A percentile compares a stretch with the other conserved stretches of the same genome.
Evolutionary conservation across 106 monocot species (phyloP).

Genomic region (Xerophyta viscosa): DNA sequence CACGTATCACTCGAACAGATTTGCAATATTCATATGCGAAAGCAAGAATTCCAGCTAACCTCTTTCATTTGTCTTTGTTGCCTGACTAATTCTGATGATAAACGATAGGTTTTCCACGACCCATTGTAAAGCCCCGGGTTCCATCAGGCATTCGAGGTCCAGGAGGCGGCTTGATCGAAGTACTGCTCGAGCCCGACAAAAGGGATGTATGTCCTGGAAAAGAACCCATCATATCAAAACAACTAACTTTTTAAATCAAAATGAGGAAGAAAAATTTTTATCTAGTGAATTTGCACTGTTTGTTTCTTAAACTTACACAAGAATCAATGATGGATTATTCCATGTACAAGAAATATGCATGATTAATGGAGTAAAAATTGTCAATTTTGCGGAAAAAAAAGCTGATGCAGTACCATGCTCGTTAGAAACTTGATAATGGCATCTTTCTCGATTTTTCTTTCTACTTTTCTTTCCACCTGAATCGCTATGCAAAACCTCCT

Average conservation of each 20-base stretch:
- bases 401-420: slow-evolving; percentile 26
- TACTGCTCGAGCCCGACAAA: slow-evolving; percentile 2
- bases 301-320: neutral
- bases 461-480: slow-evolving; percentile 24
- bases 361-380: neutral
- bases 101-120: slow-evolving; percentile 38
- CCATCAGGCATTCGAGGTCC: slow-evolving; percentile 69
- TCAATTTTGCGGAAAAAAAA: neutral
- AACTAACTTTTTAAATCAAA: neutral
- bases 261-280: neutral
- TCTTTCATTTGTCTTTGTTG: no score
- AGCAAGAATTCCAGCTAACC: no score
- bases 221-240: neutral
- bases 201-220: slow-evolving; percentile 14
- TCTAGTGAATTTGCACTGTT: neutral
- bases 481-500: slow-evolving; percentile 17
- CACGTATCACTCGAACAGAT: no score
- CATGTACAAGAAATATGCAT: neutral
- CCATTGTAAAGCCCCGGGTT: slow-evolving; percentile 57
- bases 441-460: slow-evolving; percentile 22
- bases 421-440: slow-evolving; percentile 15
- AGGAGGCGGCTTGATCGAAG: slow-evolving; percentile 18
- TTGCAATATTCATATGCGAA: no score
- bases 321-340: neutral
- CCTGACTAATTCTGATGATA: no score